These are phyloP conservation scores for Coccomyxa sp. DNA, from an alignment of 139 green algal species.

Conservation along the genomic window DNA sequence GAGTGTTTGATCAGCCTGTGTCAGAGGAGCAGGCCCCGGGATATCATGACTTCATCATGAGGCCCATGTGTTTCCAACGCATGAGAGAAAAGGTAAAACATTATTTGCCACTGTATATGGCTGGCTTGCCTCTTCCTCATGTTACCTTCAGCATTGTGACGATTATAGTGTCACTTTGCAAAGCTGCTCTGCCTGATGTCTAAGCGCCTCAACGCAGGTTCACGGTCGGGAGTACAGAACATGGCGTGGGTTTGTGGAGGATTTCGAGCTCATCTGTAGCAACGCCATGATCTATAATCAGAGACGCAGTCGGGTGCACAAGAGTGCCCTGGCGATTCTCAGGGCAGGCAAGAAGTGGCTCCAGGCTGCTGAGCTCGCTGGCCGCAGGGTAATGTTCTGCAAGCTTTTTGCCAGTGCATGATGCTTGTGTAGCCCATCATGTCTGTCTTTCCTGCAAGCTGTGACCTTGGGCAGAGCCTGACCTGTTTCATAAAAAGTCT, in stretches of 20 bases:
- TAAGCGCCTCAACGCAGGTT: not conserved
- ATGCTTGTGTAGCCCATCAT: too few relatives aligned
- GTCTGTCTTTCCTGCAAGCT: too few relatives aligned
- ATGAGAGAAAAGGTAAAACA: constrained; percentile 43
- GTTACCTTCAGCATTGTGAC: not conserved
- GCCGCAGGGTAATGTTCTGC: not conserved
- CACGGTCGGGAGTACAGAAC: constrained; percentile 15
- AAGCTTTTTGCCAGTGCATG: not conserved
- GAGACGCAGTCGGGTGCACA: constrained; percentile 48
- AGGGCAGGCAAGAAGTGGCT: constrained; percentile 42
- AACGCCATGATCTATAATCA: constrained; percentile 70
- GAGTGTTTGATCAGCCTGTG: constrained; percentile 55
- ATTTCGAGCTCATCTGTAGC: constrained; percentile 68
- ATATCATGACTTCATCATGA: constrained; percentile 49
- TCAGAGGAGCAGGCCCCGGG: constrained; percentile 41
- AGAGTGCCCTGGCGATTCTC: constrained; percentile 21
- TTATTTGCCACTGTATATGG: not conserved
- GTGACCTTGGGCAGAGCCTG: too few relatives aligned
- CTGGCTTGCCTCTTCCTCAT: not conserved
- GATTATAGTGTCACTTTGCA: not conserved
- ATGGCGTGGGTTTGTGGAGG: constrained; percentile 31
- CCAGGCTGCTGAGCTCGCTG: constrained; percentile 26
- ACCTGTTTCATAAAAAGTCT: too few relatives aligned
- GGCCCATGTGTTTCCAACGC: constrained; percentile 65
- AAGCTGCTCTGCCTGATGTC: not conserved